Evolutionary conservation across 805 yeast species (phyloP), one percentile per base, ranked within the genome.

Genomic region (Dipodascopsis uninucleata): DNA sequence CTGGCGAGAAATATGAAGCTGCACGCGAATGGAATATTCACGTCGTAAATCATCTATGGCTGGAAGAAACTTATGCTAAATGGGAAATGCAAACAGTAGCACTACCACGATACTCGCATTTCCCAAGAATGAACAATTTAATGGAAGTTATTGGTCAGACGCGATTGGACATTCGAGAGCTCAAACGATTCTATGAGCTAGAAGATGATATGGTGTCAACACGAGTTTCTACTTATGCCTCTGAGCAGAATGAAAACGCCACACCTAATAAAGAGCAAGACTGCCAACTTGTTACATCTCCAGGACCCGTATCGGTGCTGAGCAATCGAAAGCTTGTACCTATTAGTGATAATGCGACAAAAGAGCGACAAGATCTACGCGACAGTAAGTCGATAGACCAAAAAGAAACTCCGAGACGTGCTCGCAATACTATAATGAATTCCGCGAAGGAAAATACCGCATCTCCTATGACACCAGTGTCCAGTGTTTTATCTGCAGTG

Each of bases 41-140:
- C 24, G 69, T 82, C 1, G 80, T 85, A 1, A 88, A 84, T 58
- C 96, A 87, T 63, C 59, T 81, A 10, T 90, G 98, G 98, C 64
- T 90, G 10, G 97, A 90, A 59, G 89, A 85, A 43, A 75, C 87
- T 32, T 90, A 73, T 51, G 68, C 75, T 0, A 63, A 71, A 36
- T 84, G 93, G 89, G 66, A 65, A 39, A 53, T 71, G 4, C 71
- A 74, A 53, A 77, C 79, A 29, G 71, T 63, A 3, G 56, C 65
- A 0, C 58, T 62, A 12, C 70, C 76, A 2, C 68, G 76, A 25
- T 85, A 77, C 62, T 60, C 71, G 7, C 66, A 68, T 38, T 65
- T 77, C 31, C 76, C 78, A 1, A 62, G 67, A 31, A 65, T 62
- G 21, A 57, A 67, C 2, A 65, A 69, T 22, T 64, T 75, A 35